phyloP scores from a whole-genome alignment of 2,329 filamentous ascomycete genomes.

The Ophiosphaerella narmari region DNA sequence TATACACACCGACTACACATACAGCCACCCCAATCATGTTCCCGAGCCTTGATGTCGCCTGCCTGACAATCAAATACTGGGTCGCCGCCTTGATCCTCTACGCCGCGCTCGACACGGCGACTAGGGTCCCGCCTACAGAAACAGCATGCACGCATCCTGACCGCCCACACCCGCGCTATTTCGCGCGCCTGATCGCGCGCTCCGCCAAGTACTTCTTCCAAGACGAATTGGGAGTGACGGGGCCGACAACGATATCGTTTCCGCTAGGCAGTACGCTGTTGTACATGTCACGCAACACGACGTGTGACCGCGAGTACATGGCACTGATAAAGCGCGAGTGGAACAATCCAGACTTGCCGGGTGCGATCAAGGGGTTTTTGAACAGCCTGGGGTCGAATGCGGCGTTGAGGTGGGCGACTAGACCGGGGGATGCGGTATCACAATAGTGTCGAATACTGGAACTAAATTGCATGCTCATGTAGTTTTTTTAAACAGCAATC shows the following conservation, averaged over 20 bases:
- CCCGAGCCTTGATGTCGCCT: conserved; percentile 18
- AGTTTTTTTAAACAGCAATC: too few relatives aligned
- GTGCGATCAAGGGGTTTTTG: conserved; percentile 26
- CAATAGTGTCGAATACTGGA: too few relatives aligned
- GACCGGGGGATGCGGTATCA: too few relatives aligned
- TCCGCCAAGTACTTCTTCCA: conserved; percentile 30
- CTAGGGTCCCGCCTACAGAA: conserved; percentile 12
- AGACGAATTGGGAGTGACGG: conserved; percentile 24
- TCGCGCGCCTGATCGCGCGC: conserved; percentile 29
- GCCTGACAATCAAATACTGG: conserved; percentile 32
- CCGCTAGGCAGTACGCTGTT: conserved; percentile 27
- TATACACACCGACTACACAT: conserved; percentile 15
- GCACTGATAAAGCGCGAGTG: conserved; percentile 13
- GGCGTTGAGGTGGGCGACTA: too few relatives aligned
- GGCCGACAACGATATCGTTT: conserved; percentile 24
- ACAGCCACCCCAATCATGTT: conserved; percentile 18
- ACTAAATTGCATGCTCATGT: too few relatives aligned
- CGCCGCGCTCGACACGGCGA: conserved; percentile 19
- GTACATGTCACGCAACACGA: conserved; percentile 18
- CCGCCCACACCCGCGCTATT: conserved; percentile 25
- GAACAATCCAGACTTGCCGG: conserved; percentile 22
- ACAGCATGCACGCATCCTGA: conserved; percentile 9
- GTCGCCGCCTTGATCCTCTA: conserved; percentile 26
- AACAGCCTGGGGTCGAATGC: conserved; percentile 14
- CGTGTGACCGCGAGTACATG: conserved; percentile 20